Evolutionary conservation across 768 basidiomycete genomes (phyloP).

Genomic region (Collybiopsis confluens): DNA sequence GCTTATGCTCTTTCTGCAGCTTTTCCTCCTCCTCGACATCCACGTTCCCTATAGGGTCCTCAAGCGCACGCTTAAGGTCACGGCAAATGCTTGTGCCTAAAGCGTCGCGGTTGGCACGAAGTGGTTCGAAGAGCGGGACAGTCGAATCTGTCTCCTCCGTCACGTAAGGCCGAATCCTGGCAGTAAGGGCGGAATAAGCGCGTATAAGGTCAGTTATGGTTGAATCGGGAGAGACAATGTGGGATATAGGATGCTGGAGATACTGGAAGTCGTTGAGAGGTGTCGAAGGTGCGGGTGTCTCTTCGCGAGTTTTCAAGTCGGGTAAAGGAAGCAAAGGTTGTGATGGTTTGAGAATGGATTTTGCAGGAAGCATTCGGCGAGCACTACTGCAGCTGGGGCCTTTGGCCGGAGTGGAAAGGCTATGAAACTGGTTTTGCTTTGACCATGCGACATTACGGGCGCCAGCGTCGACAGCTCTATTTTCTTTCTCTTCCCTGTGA

Average conservation of each 20-base stretch:
- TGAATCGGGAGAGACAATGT: slow-evolving; percentile 47
- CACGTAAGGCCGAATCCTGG: slow-evolving; percentile 52
- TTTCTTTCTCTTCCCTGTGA: slow-evolving; percentile 57
- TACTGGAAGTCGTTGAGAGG: slow-evolving; percentile 62
- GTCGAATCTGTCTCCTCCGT: slow-evolving; percentile 48
- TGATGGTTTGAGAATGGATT: slow-evolving; percentile 66
- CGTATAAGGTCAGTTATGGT: slow-evolving; percentile 60
- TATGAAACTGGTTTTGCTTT: slow-evolving; percentile 44
- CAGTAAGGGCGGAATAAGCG: slow-evolving; percentile 67
- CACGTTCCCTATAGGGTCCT: slow-evolving; percentile 44
- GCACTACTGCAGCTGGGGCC: slow-evolving; percentile 22
- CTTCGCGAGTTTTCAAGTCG: slow-evolving; percentile 48
- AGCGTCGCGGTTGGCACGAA: slow-evolving; percentile 47
- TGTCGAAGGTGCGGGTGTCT: slow-evolving; percentile 74
- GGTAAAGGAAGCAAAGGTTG: slow-evolving; percentile 33
- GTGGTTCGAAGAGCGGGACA: slow-evolving; percentile 70
- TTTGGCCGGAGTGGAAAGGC: slow-evolving; percentile 26
- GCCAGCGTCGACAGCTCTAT: slow-evolving; percentile 28
- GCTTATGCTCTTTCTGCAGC: slow-evolving; percentile 20
- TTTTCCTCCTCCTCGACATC: slow-evolving; percentile 24
- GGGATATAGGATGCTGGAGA: slow-evolving; percentile 59
- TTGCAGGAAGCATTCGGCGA: slow-evolving; percentile 42
- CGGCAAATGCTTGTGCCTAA: slow-evolving; percentile 61
- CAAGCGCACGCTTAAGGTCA: slow-evolving; percentile 62
- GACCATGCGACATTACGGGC: slow-evolving; percentile 49